phyloP scores from a whole-genome alignment of 176 grass and related monocot genomes.

The Musa beccarii region DNA sequence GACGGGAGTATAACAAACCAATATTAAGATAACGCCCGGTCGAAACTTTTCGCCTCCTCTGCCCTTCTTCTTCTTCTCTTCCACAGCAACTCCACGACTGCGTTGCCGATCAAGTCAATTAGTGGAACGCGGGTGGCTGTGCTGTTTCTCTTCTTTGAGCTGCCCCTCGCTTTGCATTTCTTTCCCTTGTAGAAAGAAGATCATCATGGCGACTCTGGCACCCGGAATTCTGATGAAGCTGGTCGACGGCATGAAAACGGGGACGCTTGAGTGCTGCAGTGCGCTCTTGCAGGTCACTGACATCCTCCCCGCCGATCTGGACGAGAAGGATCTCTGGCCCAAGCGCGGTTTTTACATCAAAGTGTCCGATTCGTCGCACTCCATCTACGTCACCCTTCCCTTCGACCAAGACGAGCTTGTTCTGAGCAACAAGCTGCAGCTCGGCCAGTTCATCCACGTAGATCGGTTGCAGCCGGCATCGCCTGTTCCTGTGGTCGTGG shows the following conservation, averaged over 20 bases:
- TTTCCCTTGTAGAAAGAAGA: background rate
- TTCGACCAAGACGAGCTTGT: conserved; percentile 56
- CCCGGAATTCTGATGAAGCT: conserved; percentile 74
- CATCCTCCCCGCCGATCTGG: conserved; percentile 71
- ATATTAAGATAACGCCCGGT: no score
- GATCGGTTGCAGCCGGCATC: conserved; percentile 57
- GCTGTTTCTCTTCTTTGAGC: no score
- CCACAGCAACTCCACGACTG: no score
- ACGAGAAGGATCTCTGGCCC: conserved; percentile 70
- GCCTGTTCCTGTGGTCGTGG: conserved; percentile 66
- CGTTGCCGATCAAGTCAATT: no score
- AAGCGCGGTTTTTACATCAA: conserved; percentile 83
- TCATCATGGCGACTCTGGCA: conserved; percentile 55
- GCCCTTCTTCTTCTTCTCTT: no score
- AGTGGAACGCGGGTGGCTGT: no score
- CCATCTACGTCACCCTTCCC: conserved; percentile 71
- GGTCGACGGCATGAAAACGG: conserved; percentile 52
- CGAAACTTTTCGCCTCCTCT: no score
- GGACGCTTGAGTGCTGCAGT: conserved; percentile 35
- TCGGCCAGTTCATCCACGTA: conserved; percentile 63
- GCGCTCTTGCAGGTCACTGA: conserved; percentile 76
- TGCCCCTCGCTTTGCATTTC: background rate
- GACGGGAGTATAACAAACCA: no score
- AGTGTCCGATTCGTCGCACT: conserved; percentile 56
- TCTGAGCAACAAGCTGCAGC: conserved; percentile 67